Evolutionary conservation across 2,329 filamentous ascomycete genomes (phyloP), one percentile per base, ranked within the genome.

Genomic region (Trichophyton simii): DNA sequence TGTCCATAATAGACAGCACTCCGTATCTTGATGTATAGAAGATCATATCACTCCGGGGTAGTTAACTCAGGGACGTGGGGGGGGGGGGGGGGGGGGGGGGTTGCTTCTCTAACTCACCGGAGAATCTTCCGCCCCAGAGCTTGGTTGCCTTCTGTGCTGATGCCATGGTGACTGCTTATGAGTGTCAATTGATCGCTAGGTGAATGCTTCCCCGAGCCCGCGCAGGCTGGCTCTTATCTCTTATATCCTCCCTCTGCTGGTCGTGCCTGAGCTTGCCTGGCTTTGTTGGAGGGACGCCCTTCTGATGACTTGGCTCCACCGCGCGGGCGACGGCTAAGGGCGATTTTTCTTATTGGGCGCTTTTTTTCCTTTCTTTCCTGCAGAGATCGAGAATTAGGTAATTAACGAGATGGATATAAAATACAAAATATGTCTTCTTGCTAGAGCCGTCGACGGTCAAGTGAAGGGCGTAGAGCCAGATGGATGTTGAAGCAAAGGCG

Each of bases 111-210:
- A 3, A 68, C 71, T 66, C 66, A 81, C 80, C 81, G 65, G 82
- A 84, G 70, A 85, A 85, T 64, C 82, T 77, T 20, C 65, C 65
- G 44, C 65, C 65, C 65, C 65, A 67, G 36, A 67, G 63, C 58
- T 66, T 67, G 46, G 64, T 65, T n/a, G 63, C 63, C 25, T 41
- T 44, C 34, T 41, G 55, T 42, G 55, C 55, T 28, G 38, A n/a
- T 42, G 55, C 55, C 55, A 58, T 58, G 8, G 13, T 25, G 44
- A 22, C 3, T 38, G 8, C 34, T 13, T 15, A 25, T 42, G 55
- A 58, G 41, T 36, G 34, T 58, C 41, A 42, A 44, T 44, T 58
- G 55, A 25, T 25, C 34, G 36, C 15, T 58, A 11, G 22, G 25
- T 38, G 20, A 31, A 38, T 38, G 54, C 11, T 25, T 44, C 22